phyloP scores from a whole-genome alignment of 306 rosid species.

The Pueraria montana region DNA sequence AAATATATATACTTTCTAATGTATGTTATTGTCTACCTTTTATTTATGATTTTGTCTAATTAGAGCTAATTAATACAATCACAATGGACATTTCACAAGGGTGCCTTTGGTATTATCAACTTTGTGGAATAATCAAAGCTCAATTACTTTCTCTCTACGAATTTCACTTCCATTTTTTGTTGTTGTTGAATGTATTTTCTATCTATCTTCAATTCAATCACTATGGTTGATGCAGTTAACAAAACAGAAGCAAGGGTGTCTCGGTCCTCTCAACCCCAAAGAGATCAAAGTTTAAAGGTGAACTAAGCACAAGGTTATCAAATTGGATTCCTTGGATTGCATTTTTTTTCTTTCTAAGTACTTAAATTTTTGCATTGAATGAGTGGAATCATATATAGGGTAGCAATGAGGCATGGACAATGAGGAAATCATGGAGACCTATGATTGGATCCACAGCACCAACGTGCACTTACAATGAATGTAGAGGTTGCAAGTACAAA shows the following conservation, averaged over 20 bases:
- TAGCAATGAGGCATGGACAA: conserved; percentile 44
- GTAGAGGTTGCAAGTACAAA: conserved; percentile 82
- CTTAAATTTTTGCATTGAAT: neutral
- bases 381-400: conserved; percentile 52
- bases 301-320: neutral
- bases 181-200: neutral
- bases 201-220: no score
- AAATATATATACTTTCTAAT: no score
- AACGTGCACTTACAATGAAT: conserved; percentile 89
- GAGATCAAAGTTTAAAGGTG: conserved; percentile 59
- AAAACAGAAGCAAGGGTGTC: conserved; percentile 47
- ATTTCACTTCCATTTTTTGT: no score
- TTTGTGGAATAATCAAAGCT: neutral
- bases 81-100: neutral
- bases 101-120: neutral
- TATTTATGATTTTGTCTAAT: neutral
- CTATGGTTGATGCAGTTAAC: conserved; percentile 52
- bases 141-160: neutral
- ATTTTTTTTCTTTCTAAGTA: neutral
- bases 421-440: conserved; percentile 67
- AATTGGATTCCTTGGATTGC: conserved; percentile 12
- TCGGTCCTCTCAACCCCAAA: conserved; percentile 48
- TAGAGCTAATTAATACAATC: neutral
- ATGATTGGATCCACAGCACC: conserved; percentile 98
- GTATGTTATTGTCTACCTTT: no score